Conservation (phyloP, 2,329 filamentous ascomycete species). For the Fusarium protoensiforme region DNA sequence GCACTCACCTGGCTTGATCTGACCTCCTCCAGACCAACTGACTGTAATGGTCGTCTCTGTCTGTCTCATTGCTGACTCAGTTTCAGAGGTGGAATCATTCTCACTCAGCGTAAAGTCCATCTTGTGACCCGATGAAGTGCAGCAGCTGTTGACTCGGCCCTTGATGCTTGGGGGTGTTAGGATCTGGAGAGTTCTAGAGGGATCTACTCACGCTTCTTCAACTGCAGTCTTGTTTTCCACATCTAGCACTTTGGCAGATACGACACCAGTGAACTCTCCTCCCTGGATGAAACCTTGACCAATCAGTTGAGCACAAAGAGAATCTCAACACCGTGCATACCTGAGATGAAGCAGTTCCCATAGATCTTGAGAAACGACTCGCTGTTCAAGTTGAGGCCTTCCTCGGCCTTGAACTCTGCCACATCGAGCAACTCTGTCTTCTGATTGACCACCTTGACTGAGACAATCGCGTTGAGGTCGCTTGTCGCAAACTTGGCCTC, state of each 20-base stretch:
- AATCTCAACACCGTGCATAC: not conserved
- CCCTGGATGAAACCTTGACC: slow-evolving; percentile 13
- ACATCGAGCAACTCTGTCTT: not conserved
- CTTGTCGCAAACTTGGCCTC: slow-evolving; percentile 9
- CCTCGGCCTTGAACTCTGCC: not conserved
- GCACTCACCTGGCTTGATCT: not conserved
- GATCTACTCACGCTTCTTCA: not conserved
- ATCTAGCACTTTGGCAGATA: not conserved
- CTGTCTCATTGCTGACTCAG: not conserved
- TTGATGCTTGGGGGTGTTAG: not conserved
- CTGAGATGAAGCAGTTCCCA: slow-evolving; percentile 18
- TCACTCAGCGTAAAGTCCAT: not conserved
- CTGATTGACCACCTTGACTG: slow-evolving; percentile 15
- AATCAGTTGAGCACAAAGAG: not conserved
- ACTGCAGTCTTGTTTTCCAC: not conserved
- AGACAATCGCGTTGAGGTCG: slow-evolving; percentile 11
- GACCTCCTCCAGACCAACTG: not conserved
- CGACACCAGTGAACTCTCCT: not conserved
- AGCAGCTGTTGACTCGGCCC: not conserved
- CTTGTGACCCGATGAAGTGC: not conserved
- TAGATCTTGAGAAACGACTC: not conserved
- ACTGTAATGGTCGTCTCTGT: not conserved
- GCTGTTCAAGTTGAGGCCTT: not conserved
- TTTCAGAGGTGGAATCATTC: not conserved
- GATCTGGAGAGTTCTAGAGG: not conserved